phyloP scores from a whole-genome alignment of 768 basidiomycete genomes.

The Suillus spraguei region DNA sequence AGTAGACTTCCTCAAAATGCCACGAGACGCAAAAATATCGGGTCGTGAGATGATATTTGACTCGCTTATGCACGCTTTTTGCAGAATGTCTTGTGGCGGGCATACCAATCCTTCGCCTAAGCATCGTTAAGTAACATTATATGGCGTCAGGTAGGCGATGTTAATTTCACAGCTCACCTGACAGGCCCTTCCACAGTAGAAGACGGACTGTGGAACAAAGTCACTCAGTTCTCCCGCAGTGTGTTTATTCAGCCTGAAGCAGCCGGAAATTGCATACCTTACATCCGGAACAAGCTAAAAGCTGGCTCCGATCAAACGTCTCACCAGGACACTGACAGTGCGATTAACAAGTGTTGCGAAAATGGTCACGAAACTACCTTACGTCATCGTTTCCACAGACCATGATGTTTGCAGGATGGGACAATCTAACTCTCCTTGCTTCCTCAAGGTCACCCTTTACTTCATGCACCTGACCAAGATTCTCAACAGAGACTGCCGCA shows the following conservation, averaged over 20 bases:
- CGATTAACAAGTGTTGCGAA: background rate
- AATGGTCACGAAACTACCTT: slow-evolving; percentile 10
- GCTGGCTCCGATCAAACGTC: slow-evolving; percentile 19
- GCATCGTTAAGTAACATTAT: background rate
- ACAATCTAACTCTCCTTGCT: slow-evolving; percentile 33
- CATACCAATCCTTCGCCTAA: slow-evolving; percentile 31
- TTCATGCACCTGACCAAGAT: slow-evolving; percentile 40
- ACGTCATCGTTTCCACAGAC: slow-evolving; percentile 33
- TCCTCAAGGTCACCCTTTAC: slow-evolving; percentile 31
- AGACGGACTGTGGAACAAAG: slow-evolving; percentile 18
- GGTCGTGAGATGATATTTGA: background rate
- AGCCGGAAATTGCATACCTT: slow-evolving; percentile 21
- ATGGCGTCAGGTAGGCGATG: background rate
- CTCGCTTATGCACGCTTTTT: slow-evolving; percentile 8
- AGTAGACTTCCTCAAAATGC: background rate
- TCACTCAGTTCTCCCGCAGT: background rate
- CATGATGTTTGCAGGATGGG: slow-evolving; percentile 27
- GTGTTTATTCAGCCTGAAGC: background rate
- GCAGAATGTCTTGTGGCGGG: slow-evolving; percentile 34
- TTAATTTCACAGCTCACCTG: slow-evolving; percentile 21
- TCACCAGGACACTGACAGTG: slow-evolving; percentile 27
- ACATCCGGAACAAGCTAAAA: slow-evolving; percentile 31
- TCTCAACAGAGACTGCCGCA: slow-evolving; percentile 40
- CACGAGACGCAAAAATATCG: background rate
- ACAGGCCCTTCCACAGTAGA: slow-evolving; percentile 29